Percentiles rank a stretch among this genome's conserved stretches.
These are phyloP conservation scores for Parmales sp. DNA, from an alignment of 108 stramenopile genomes.

Conservation along the genomic window DNA sequence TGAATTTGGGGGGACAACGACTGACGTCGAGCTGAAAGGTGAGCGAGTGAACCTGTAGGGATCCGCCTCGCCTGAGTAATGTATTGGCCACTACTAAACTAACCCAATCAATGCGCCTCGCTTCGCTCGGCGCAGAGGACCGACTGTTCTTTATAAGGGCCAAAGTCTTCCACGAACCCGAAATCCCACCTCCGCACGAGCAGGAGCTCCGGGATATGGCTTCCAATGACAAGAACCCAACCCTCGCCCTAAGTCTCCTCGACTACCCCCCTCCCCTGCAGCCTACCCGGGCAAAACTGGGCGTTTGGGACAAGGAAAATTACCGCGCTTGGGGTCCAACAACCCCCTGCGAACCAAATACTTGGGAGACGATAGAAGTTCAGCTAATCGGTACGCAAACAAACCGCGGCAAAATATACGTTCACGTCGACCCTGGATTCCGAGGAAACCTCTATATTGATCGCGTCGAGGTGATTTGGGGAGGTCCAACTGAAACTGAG, in stretches of 20 bases:
- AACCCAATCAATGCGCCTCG: too few species aligned
- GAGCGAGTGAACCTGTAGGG: too few species aligned
- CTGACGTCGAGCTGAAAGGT: background rate
- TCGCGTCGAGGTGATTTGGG: conserved; percentile 6
- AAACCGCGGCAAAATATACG: background rate
- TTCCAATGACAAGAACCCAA: background rate
- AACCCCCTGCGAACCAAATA: background rate
- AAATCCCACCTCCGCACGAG: background rate
- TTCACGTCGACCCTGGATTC: background rate
- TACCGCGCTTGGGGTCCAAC: background rate
- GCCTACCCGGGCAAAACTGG: background rate
- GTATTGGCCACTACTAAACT: too few species aligned
- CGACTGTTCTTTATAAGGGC: conserved; percentile 1
- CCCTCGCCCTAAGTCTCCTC: background rate
- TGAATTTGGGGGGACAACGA: background rate
- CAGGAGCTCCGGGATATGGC: background rate
- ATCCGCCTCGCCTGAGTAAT: too few species aligned
- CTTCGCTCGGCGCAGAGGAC: too few species aligned
- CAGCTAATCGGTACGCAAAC: background rate
- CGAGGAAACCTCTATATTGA: background rate
- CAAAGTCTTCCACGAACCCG: background rate
- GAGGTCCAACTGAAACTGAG: conserved; percentile 2
- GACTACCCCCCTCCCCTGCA: background rate
- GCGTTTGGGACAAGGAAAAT: conserved; percentile 3
- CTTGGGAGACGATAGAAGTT: background rate